Percentiles rank a stretch among this genome's conserved stretches.
phyloP scores from a whole-genome alignment of 768 basidiomycete genomes.

The Leccinum uliginosum region DNA sequence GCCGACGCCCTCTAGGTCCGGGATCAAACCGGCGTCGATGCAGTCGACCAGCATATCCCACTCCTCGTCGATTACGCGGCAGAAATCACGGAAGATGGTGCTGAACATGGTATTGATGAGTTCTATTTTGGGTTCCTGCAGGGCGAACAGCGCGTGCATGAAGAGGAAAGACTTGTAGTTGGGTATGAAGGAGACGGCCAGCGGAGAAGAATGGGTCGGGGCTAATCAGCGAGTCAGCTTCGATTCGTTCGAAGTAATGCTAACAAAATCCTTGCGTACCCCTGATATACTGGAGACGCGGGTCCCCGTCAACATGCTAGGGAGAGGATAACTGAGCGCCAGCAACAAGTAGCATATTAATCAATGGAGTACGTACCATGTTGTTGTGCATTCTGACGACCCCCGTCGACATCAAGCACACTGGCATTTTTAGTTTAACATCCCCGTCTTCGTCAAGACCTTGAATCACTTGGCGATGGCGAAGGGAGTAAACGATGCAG shows the following conservation, averaged over 20 bases:
- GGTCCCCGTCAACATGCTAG: conserved; percentile 16
- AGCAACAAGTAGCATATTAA: background rate
- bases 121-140: conserved; percentile 18
- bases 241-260: no score
- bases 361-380: conserved; percentile 6
- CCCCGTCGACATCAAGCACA: conserved; percentile 22
- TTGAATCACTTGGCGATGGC: conserved; percentile 10
- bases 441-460: conserved; percentile 6
- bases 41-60: conserved; percentile 19
- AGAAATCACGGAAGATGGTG: conserved; percentile 21
- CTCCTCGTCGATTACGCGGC: conserved; percentile 16
- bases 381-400: conserved; percentile 20
- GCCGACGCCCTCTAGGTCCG: conserved; percentile 11
- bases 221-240: conserved; percentile 3
- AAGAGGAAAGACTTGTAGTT: conserved; percentile 22
- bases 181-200: conserved; percentile 16
- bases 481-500: conserved; percentile 21
- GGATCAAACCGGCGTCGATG: conserved; percentile 15
- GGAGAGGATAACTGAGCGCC: background rate
- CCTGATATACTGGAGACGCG: conserved; percentile 1
- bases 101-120: conserved; percentile 22
- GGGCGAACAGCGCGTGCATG: conserved; percentile 20
- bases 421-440: conserved; percentile 10
- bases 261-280: conserved; percentile 1
- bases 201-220: conserved; percentile 13